phyloP scores from a whole-genome alignment of 73 alveolate genomes.

The Diophrys appendiculata region DNA sequence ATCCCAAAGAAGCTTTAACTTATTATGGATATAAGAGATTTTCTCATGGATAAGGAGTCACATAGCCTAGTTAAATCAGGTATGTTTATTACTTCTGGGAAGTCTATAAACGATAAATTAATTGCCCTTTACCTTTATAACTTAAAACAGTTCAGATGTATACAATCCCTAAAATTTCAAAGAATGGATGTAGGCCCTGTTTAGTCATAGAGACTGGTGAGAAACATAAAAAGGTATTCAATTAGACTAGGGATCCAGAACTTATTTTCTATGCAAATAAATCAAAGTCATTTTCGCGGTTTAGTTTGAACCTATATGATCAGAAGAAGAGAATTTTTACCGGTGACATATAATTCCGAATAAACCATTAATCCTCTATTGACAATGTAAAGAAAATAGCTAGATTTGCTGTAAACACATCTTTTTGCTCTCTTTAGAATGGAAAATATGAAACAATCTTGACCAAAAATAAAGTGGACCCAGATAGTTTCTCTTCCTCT shows the following conservation, averaged over 20 bases:
- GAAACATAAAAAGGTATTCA: no score
- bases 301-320: no score
- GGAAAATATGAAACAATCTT: neutral
- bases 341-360: no score
- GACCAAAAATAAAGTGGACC: constrained; percentile 26
- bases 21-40: constrained; percentile 42
- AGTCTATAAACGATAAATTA: constrained; percentile 14
- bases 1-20: constrained; percentile 27
- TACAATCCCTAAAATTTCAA: constrained; percentile 45
- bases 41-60: constrained; percentile 40
- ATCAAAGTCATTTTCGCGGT: no score
- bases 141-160: neutral
- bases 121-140: constrained; percentile 3
- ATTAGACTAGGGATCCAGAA: no score
- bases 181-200: constrained; percentile 51
- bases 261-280: no score
- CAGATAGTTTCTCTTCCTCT: constrained; percentile 28
- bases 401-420: neutral
- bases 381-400: no score
- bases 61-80: constrained; percentile 25
- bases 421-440: neutral
- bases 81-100: constrained; percentile 28
- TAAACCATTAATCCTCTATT: no score
- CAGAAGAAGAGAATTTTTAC: no score
- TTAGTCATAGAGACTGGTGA: constrained; percentile 38